Conservation (phyloP, 768 basidiomycete species). For the Daedaleopsis nitida region DNA sequence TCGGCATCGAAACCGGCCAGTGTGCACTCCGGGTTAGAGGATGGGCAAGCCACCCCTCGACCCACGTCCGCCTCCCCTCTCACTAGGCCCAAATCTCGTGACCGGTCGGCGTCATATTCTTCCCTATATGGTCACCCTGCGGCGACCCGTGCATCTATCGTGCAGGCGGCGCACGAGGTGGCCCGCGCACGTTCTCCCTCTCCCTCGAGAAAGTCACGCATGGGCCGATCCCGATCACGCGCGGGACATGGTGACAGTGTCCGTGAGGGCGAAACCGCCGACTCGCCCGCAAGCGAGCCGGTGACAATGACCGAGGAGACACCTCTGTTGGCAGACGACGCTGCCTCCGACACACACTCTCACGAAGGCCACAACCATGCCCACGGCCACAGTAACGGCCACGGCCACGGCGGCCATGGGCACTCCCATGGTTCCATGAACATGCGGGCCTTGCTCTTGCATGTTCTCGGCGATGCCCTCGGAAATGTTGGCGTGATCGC, state of each 20-base stretch:
- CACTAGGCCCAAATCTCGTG: constrained; percentile 40
- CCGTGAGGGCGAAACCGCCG: constrained; percentile 7
- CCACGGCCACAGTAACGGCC: constrained; percentile 4
- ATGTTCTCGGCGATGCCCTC: constrained; percentile 95
- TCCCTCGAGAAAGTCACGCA: constrained; percentile 15
- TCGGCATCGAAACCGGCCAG: constrained; percentile 44
- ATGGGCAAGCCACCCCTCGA: constrained; percentile 20
- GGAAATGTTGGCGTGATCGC: constrained; percentile 98
- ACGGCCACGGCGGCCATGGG: constrained; percentile 17
- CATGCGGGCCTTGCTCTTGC: constrained; percentile 93
- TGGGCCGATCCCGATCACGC: constrained; percentile 26
- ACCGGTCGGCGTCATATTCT: constrained; percentile 49
- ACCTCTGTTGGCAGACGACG: constrained; percentile 20
- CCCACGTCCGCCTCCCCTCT: constrained; percentile 30
- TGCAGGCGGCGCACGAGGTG: constrained; percentile 85
- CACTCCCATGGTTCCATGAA: constrained; percentile 74
- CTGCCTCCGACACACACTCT: constrained; percentile 16
- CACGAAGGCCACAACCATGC: neutral
- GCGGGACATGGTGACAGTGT: constrained; percentile 14
- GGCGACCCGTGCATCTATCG: constrained; percentile 70
- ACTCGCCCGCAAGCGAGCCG: constrained; percentile 7
- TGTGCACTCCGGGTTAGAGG: constrained; percentile 25
- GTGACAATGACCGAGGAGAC: constrained; percentile 23
- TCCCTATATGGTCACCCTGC: constrained; percentile 76
- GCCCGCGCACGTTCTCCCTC: constrained; percentile 54